Conservation (phyloP, 345 rosid species). For the Eucalyptus cladocalyx region DNA sequence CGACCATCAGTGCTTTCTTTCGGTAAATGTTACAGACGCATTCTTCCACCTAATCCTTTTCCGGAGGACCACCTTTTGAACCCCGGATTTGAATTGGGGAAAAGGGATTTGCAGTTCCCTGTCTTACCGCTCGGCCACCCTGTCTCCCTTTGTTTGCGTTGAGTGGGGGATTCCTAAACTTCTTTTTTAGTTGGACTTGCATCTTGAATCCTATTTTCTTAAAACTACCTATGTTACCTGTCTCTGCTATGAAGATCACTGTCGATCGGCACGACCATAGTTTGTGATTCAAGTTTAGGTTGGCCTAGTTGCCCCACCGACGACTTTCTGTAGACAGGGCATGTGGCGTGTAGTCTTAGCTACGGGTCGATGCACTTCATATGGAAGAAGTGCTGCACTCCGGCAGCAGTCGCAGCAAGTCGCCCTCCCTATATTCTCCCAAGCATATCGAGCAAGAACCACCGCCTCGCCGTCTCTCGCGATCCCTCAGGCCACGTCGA, state of each 20-base stretch:
- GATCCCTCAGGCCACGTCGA: no score
- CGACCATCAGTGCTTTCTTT: background rate
- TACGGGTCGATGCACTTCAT: slow-evolving; percentile 2
- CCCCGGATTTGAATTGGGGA: background rate
- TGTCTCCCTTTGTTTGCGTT: no score
- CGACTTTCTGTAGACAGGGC: background rate
- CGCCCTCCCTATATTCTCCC: background rate
- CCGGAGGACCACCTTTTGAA: background rate
- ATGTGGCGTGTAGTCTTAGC: background rate
- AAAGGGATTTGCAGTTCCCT: no score
- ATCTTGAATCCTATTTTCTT: background rate
- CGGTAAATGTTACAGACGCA: background rate
- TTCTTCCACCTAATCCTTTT: background rate
- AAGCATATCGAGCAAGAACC: slow-evolving; percentile 1
- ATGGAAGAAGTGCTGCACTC: slow-evolving; percentile 2
- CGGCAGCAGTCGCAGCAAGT: background rate
- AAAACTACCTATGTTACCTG: background rate
- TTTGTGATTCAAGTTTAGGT: no score
- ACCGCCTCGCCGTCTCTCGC: background rate
- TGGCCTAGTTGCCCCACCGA: background rate
- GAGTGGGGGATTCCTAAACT: no score
- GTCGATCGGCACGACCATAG: background rate
- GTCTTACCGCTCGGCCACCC: no score
- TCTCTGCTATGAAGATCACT: background rate
- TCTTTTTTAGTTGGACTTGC: background rate